A percentile compares a stretch with the other conserved stretches of the same genome.
Conservation (phyloP, 2,329 filamentous ascomycete genomes). For the Colletotrichum spaethianum region DNA sequence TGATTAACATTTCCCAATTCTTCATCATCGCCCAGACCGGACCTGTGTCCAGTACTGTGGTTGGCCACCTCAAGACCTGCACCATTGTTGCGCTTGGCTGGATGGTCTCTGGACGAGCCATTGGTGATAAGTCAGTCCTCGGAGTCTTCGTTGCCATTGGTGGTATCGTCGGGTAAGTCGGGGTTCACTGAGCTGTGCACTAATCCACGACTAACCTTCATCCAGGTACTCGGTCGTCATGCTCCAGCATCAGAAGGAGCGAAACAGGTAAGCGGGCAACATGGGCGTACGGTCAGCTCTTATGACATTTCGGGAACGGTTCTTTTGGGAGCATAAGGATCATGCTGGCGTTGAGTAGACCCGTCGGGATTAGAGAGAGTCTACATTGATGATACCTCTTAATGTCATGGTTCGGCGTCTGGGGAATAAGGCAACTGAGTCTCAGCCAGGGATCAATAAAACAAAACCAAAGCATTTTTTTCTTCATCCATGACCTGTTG, state of each 20-base stretch:
- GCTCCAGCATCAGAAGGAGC: slow-evolving; percentile 56
- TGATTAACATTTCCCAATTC: slow-evolving; percentile 77
- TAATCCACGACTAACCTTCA: slow-evolving; percentile 12
- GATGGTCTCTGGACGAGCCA: slow-evolving; percentile 68
- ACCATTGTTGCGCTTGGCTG: slow-evolving; percentile 76
- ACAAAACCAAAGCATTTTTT: not conserved
- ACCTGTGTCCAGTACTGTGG: slow-evolving; percentile 75
- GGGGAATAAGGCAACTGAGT: not conserved
- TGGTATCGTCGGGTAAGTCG: slow-evolving; percentile 69
- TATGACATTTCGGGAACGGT: slow-evolving; percentile 17
- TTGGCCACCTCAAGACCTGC: slow-evolving; percentile 77
- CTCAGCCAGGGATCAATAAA: not conserved
- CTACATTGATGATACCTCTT: slow-evolving; percentile 37
- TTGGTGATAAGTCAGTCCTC: slow-evolving; percentile 68
- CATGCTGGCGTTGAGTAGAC: slow-evolving; percentile 22
- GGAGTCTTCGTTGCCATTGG: slow-evolving; percentile 70
- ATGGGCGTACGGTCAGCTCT: not conserved
- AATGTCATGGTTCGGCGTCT: slow-evolving; percentile 34
- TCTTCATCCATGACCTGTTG: not conserved
- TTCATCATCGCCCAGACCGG: slow-evolving; percentile 75
- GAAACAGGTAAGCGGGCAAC: slow-evolving; percentile 32
- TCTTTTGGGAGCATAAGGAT: slow-evolving; percentile 17
- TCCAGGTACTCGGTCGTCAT: slow-evolving; percentile 63
- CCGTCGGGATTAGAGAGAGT: slow-evolving; percentile 26
- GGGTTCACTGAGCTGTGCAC: not conserved